Conservation (phyloP, 768 basidiomycete genomes). For the Naematelia encephala region DNA sequence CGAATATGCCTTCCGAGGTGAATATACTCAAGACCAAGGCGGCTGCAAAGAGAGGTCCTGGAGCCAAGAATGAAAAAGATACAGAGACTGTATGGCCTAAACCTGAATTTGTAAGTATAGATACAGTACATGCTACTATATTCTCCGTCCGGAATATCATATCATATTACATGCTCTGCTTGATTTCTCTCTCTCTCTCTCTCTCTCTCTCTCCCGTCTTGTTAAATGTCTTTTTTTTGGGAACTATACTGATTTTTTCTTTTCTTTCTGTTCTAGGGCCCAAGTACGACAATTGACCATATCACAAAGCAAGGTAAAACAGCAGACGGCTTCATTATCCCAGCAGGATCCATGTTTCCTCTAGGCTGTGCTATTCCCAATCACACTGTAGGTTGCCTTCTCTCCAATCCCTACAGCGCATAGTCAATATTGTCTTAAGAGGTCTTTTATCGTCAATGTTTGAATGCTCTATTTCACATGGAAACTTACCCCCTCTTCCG, state of each 20-base stretch:
- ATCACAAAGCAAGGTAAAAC: conserved; percentile 31
- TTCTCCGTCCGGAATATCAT: too few species aligned
- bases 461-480: too few species aligned
- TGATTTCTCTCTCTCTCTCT: background rate
- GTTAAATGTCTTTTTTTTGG: too few species aligned
- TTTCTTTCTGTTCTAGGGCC: conserved; percentile 15
- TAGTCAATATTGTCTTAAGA: too few species aligned
- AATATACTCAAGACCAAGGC: conserved; percentile 41
- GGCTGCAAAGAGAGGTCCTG: conserved; percentile 34
- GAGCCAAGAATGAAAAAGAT: conserved; percentile 10
- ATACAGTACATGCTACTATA: too few species aligned
- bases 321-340: conserved; percentile 34
- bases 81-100: conserved; percentile 42
- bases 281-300: conserved; percentile 34
- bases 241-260: too few species aligned
- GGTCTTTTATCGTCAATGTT: too few species aligned
- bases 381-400: conserved; percentile 1
- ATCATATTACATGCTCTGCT: too few species aligned
- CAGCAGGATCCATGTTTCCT: conserved; percentile 44
- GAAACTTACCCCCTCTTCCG: too few species aligned
- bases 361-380: conserved; percentile 36
- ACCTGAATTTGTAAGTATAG: conserved; percentile 39
- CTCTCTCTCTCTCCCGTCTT: background rate
- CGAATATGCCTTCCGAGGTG: conserved; percentile 37
- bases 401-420: too few species aligned